Base-by-base conservation (phyloP, 1,284 basidiomycete species). In the Apiotrichum gamsii region DNA sequence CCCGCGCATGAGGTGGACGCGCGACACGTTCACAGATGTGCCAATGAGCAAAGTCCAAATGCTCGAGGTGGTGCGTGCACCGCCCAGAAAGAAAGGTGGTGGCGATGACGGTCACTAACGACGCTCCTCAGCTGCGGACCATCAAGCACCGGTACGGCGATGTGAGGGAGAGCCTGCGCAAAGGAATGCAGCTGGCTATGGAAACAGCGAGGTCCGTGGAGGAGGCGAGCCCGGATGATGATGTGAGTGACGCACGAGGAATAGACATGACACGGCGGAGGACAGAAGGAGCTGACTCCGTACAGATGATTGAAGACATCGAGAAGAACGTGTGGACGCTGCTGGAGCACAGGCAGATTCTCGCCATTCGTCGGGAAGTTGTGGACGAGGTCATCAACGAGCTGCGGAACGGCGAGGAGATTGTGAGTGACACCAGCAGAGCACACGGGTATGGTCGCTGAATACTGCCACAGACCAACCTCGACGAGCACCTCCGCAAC, bases 361-460 rank as follows among this genome's bases (percentile, higher is more conserved):
- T 63, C 8, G 28, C 49, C 23, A 49, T 63, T 39, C 53, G 53
- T 30, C 52, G 50, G 9, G 60, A 77, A 34, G 72, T 77, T 8
- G 67, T 90, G 25, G 73, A 76, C 18, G 75, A 76, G 5, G 65
- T 90, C 3, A 71, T 80, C 32, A 79, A 84, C 58, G 66, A 73
- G 31, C 65, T 87, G 18, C 69, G 74, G 10, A 71, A 65, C 42
- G 79, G 77, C 20, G 77, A 82, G 40, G 65, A 74, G 28, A 76
- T 87, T 43, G 86, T 87, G 60, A 78, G 69, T 41, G 25, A 11
- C n/a, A n/a, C n/a, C n/a, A n/a, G n/a, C n/a, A n/a, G n/a, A n/a
- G n/a, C n/a, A n/a, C n/a, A n/a, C n/a, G n/a, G n/a, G n/a, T n/a
- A n/a, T n/a, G n/a, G n/a, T n/a, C n/a, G n/a, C n/a, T n/a, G n/a